Evolutionary conservation across 2,329 filamentous ascomycete genomes (phyloP).

Genomic region (Fusarium floridanum): DNA sequence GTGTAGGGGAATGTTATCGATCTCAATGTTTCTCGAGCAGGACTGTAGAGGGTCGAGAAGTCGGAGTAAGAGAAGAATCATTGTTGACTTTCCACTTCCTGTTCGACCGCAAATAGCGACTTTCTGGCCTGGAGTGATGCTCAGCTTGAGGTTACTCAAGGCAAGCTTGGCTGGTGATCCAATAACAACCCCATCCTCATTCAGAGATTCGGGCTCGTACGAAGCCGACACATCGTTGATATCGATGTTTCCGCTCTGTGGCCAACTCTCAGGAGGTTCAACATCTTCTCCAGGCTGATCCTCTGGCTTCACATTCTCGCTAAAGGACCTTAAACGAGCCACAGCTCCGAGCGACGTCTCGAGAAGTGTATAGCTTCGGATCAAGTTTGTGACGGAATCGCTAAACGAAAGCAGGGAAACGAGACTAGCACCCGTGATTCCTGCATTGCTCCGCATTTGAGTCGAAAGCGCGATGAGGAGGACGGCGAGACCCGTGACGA

Average conservation of each 20-base stretch:
- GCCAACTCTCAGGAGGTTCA: constrained; percentile 48
- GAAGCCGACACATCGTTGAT: constrained; percentile 51
- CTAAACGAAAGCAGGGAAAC: constrained; percentile 54
- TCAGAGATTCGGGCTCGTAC: constrained; percentile 40
- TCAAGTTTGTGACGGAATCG: constrained; percentile 35
- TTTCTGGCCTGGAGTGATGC: constrained; percentile 50
- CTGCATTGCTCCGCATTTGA: constrained; percentile 52
- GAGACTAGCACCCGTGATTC: constrained; percentile 56
- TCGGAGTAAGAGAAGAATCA: constrained; percentile 56
- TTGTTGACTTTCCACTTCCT: constrained; percentile 60
- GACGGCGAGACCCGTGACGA: constrained; percentile 63
- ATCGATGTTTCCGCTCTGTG: constrained; percentile 47
- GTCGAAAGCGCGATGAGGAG: constrained; percentile 63
- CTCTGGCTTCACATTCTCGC: constrained; percentile 42
- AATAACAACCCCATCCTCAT: background rate
- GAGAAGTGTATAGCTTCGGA: constrained; percentile 38
- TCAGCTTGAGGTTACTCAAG: constrained; percentile 45
- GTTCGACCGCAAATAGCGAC: constrained; percentile 55
- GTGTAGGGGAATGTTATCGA: constrained; percentile 58
- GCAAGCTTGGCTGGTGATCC: constrained; percentile 35
- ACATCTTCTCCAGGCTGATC: constrained; percentile 37
- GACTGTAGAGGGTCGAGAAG: constrained; percentile 55
- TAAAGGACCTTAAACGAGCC: constrained; percentile 40
- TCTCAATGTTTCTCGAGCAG: constrained; percentile 49
- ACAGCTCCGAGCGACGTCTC: constrained; percentile 44